Evolutionary conservation across 2,329 filamentous ascomycete genomes (phyloP).

Genomic region (Onygenales sp.): DNA sequence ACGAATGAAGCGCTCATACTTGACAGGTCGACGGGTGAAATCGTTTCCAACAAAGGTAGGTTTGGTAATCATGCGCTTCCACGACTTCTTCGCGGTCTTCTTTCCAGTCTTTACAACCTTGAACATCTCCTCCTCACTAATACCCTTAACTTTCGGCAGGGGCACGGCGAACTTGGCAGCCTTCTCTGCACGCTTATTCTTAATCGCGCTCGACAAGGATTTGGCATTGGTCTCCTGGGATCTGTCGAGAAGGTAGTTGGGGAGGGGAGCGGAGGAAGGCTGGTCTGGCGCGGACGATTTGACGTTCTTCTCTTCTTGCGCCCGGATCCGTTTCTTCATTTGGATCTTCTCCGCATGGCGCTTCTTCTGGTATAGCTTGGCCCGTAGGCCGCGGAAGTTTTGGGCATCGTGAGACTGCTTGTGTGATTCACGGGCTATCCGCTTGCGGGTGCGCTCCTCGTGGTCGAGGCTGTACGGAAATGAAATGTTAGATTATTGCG

Average conservation of each 20-base stretch:
- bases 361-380: slow-evolving; percentile 90
- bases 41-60: slow-evolving; percentile 85
- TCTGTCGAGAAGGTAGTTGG: slow-evolving; percentile 91
- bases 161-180: slow-evolving; percentile 88
- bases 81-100: slow-evolving; percentile 78
- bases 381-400: slow-evolving; percentile 81
- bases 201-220: slow-evolving; percentile 74
- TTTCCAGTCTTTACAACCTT: slow-evolving; percentile 93
- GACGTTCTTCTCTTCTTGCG: slow-evolving; percentile 92
- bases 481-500: slow-evolving; percentile 13
- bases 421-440: slow-evolving; percentile 78
- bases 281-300: slow-evolving; percentile 72
- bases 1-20: slow-evolving; percentile 60
- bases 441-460: slow-evolving; percentile 84
- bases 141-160: slow-evolving; percentile 85
- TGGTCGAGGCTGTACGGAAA: slow-evolving; percentile 57
- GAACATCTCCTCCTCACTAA: slow-evolving; percentile 96
- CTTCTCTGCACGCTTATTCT: slow-evolving; percentile 91
- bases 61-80: slow-evolving; percentile 60
- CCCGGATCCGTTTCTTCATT: slow-evolving; percentile 90
- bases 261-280: slow-evolving; percentile 71
- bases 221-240: slow-evolving; percentile 58
- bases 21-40: slow-evolving; percentile 82
- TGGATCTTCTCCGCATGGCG: slow-evolving; percentile 96
- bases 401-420: slow-evolving; percentile 82